Conservation (phyloP, 176 grass and related monocot species). For the Oryza meyeriana region DNA sequence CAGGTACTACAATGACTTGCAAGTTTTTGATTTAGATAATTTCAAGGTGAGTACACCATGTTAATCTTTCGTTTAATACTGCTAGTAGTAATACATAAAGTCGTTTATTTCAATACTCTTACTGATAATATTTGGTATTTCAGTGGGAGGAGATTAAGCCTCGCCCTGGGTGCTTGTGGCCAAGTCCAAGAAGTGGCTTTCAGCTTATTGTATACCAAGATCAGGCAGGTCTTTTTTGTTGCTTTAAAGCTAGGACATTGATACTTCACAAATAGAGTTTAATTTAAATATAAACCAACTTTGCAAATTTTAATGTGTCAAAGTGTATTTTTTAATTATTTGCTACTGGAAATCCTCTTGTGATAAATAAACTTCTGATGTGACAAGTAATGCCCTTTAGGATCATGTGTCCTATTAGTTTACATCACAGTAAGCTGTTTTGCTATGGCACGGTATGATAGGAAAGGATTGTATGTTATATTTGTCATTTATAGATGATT, state of each 20-base stretch:
- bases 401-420: neutral
- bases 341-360: conserved; percentile 1
- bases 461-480: neutral
- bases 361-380: conserved; percentile 6
- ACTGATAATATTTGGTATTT: conserved; percentile 27
- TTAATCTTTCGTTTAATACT: conserved; percentile 7
- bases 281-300: neutral
- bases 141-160: conserved; percentile 99
- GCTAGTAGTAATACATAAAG: conserved; percentile 5
- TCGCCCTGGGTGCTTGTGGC: conserved; percentile 82
- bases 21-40: conserved; percentile 93
- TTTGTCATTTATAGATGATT: neutral
- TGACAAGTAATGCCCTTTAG: neutral
- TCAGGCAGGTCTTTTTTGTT: conserved; percentile 64
- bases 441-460: neutral
- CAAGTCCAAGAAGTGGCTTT: conserved; percentile 96
- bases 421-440: neutral
- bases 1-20: conserved; percentile 94
- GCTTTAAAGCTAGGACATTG: neutral
- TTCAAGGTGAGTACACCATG: conserved; percentile 69
- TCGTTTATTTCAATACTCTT: conserved; percentile 22
- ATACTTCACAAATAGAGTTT: neutral
- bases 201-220: conserved; percentile 96
- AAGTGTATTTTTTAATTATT: neutral
- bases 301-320: neutral